Base-by-base conservation (phyloP, 73 alveolate genomes). In the Breviolum minutum region DNA sequence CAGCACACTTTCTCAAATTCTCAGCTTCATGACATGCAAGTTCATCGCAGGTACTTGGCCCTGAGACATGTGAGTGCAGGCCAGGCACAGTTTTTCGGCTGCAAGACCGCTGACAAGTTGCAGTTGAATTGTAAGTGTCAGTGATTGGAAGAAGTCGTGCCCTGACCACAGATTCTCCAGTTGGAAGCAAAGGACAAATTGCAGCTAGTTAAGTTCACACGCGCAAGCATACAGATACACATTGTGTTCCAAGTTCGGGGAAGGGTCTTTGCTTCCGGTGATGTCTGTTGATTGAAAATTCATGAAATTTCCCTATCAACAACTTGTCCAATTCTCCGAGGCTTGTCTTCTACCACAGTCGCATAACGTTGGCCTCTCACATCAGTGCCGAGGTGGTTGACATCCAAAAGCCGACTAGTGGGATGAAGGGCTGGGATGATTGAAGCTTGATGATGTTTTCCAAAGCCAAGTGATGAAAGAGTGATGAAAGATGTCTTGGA, bases 271-370 rank as follows among this genome's bases (percentile, higher is more conserved):
- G 54, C 54, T 40, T 40, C 54, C 0, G 54, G 54, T 40, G 54
- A 40, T 40, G 54, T 40, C 5, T 40, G 54, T 40, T 40, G 54
- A 40, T 40, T 40, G 54, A 22, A 68, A 14, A 1, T 68, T 68
- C 77, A 2, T 40, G 54, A 22, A 68, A 14, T 22, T 68, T 68
- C 77, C 77, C 17, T 22, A 14, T 17, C 6, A 17, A 32, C 64
- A 27, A 19, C 63, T 63, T 77, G 62, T 63, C 24, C 87, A 8
- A 22, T 40, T 32, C 3, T 12, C 87, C 24, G 40, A 92, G 98
- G 98, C 89, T 92, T 6, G 90, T 92, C 89, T 92, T 92, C 90
- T 92, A 92, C 79, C 98, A 92, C 98, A 92, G 98, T 80, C 98
- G 98, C 12, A 61, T 92, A 64, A 92, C 98, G 5, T 60, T 92